phyloP scores from a whole-genome alignment of 2,329 filamentous ascomycete genomes.

The Botrytis cinerea region DNA sequence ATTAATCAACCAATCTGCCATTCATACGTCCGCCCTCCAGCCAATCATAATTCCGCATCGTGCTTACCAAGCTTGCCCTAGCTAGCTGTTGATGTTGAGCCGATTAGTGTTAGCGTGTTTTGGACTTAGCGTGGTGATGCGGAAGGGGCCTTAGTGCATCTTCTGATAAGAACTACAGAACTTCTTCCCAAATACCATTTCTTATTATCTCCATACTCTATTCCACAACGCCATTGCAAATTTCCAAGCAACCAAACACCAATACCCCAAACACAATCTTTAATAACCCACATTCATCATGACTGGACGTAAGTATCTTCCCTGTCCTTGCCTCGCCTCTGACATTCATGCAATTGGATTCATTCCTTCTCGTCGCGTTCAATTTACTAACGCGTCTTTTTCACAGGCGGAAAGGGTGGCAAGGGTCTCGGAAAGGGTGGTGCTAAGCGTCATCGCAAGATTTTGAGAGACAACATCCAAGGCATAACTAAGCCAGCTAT shows the following conservation, averaged over 20 bases:
- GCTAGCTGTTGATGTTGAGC: conserved; percentile 2
- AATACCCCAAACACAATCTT: conserved; percentile 15
- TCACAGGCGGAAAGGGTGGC: conserved; percentile 61
- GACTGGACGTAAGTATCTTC: conserved; percentile 57
- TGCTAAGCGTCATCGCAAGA: conserved; percentile 99
- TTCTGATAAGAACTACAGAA: conserved; percentile 32
- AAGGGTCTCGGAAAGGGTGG: conserved; percentile 98
- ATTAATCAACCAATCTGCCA: conserved; percentile 1
- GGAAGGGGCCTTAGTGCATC: conserved; percentile 33
- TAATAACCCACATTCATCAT: conserved; percentile 47
- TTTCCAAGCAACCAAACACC: not conserved
- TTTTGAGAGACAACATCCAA: conserved; percentile 99
- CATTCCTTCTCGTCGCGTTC: conserved; percentile 8
- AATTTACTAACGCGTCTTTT: conserved; percentile 33
- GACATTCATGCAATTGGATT: conserved; percentile 4
- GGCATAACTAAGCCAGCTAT: conserved; percentile 99
- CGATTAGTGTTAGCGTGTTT: conserved; percentile 30
- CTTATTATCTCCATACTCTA: conserved; percentile 25
- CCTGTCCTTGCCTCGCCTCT: not conserved
- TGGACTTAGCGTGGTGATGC: conserved; percentile 32
- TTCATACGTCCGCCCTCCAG: not conserved
- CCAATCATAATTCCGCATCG: not conserved
- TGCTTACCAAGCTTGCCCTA: not conserved
- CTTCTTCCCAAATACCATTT: conserved; percentile 21
- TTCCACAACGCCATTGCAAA: conserved; percentile 7